phyloP scores from a whole-genome alignment of 306 rosid genomes.

The Begonia fuchsioides region DNA sequence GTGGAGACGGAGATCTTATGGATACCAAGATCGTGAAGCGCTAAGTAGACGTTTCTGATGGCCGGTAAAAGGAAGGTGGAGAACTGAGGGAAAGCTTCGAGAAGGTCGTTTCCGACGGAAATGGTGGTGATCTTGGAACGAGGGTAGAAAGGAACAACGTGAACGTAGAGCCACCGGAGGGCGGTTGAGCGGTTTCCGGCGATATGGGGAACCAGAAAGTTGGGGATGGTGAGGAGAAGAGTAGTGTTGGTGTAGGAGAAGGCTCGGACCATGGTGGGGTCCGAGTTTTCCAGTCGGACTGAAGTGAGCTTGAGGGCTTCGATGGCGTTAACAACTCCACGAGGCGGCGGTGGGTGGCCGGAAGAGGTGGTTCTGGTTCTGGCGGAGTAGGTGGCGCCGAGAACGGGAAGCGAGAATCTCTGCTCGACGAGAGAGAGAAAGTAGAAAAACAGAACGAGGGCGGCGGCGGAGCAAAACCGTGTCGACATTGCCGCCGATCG shows the following conservation, averaged over 20 bases:
- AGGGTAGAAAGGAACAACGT: constrained; percentile 77
- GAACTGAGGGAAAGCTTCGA: constrained; percentile 23
- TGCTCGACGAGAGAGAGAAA: constrained; percentile 16
- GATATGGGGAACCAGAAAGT: constrained; percentile 33
- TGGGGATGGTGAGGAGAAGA: constrained; percentile 60
- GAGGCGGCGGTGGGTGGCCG: constrained; percentile 10
- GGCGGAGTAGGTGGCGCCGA: constrained; percentile 44
- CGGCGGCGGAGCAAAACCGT: constrained; percentile 7
- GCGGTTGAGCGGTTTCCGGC: constrained; percentile 63
- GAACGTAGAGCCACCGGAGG: constrained; percentile 43
- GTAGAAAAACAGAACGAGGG: constrained; percentile 15
- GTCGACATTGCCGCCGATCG: constrained; percentile 6
- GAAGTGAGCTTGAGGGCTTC: constrained; percentile 25
- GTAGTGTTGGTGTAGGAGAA: constrained; percentile 58
- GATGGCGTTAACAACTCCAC: constrained; percentile 15
- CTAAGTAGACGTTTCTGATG: constrained; percentile 39
- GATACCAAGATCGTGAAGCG: constrained; percentile 64
- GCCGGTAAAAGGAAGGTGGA: constrained; percentile 44
- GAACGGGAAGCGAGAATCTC: constrained; percentile 17
- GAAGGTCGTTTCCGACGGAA: constrained; percentile 67
- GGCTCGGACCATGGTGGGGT: constrained; percentile 39
- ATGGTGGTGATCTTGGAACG: constrained; percentile 61
- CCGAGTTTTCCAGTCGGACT: constrained; percentile 44
- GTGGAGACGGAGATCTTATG: constrained; percentile 57
- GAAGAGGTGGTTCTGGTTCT: constrained; percentile 1